These are phyloP conservation scores for Suillus plorans DNA, from an alignment of 768 basidiomycete species.

Conservation along the genomic window DNA sequence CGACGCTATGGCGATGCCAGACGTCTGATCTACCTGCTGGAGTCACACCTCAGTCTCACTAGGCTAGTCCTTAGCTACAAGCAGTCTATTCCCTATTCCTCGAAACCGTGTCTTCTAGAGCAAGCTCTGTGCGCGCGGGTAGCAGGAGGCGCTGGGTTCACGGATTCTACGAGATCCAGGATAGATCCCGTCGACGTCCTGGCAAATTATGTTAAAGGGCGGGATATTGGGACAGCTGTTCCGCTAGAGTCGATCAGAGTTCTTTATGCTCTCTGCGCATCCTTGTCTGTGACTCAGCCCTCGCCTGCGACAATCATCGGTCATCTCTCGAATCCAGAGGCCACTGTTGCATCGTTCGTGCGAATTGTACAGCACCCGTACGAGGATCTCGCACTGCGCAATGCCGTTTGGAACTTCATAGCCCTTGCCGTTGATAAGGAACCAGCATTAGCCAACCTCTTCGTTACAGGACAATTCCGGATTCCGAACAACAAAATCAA, in stretches of 20 bases:
- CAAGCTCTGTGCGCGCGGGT: slow-evolving; percentile 70
- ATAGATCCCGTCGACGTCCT: slow-evolving; percentile 76
- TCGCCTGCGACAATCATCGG: slow-evolving; percentile 73
- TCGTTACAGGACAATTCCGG: slow-evolving; percentile 73
- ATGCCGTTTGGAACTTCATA: slow-evolving; percentile 83
- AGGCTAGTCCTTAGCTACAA: slow-evolving; percentile 68
- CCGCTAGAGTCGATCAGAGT: slow-evolving; percentile 68
- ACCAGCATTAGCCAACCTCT: slow-evolving; percentile 78
- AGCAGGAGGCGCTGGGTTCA: slow-evolving; percentile 45
- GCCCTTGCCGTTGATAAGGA: slow-evolving; percentile 80
- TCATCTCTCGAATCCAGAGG: slow-evolving; percentile 76
- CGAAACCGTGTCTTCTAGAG: slow-evolving; percentile 68
- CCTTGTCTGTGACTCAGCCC: slow-evolving; percentile 58
- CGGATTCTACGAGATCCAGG: slow-evolving; percentile 46
- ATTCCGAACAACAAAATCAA: slow-evolving; percentile 40
- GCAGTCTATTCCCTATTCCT: slow-evolving; percentile 40
- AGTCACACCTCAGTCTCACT: slow-evolving; percentile 61
- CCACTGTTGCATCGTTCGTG: slow-evolving; percentile 64
- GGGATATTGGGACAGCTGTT: slow-evolving; percentile 58
- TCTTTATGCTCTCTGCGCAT: slow-evolving; percentile 43
- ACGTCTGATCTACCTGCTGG: slow-evolving; percentile 66
- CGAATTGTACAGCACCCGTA: slow-evolving; percentile 77
- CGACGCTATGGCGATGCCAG: slow-evolving; percentile 70
- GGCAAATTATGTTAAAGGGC: slow-evolving; percentile 62
- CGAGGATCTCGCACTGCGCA: slow-evolving; percentile 70